Percentiles rank a stretch among this genome's conserved stretches.
phyloP scores from a whole-genome alignment of 768 basidiomycete genomes.

The Boletus rubropictus region DNA sequence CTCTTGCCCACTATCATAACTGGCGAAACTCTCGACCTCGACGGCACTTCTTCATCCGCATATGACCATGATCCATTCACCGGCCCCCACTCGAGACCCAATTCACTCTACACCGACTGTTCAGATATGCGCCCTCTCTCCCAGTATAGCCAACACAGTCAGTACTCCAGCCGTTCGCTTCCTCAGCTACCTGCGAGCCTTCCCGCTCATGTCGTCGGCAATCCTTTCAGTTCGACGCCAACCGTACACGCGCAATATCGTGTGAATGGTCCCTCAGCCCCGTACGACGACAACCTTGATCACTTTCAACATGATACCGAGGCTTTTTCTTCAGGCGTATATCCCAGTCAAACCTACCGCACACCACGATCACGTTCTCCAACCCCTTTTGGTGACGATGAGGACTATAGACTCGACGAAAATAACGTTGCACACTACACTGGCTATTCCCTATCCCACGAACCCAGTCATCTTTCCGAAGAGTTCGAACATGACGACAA shows the following conservation, averaged over 20 bases:
- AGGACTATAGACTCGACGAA: conserved; percentile 58
- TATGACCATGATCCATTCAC: conserved; percentile 30
- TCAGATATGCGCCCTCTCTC: conserved; percentile 26
- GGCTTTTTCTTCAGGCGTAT: conserved; percentile 61
- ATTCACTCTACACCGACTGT: conserved; percentile 23
- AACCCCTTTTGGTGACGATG: conserved; percentile 68
- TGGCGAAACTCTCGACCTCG: conserved; percentile 57
- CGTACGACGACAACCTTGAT: conserved; percentile 36
- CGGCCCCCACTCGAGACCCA: conserved; percentile 25
- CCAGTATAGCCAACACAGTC: conserved; percentile 38
- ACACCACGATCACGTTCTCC: conserved; percentile 68
- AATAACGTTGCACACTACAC: conserved; percentile 54
- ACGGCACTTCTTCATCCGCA: conserved; percentile 28
- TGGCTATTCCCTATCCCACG: conserved; percentile 30
- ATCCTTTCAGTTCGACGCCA: conserved; percentile 20
- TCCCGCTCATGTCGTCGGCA: conserved; percentile 16
- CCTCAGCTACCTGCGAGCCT: conserved; percentile 20
- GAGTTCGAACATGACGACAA: conserved; percentile 15
- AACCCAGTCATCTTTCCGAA: conserved; percentile 18
- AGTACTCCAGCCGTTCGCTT: conserved; percentile 25
- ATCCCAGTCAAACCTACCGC: conserved; percentile 42
- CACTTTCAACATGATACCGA: conserved; percentile 63
- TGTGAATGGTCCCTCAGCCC: conserved; percentile 29
- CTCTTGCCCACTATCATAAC: conserved; percentile 56
- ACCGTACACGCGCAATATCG: conserved; percentile 6